Percentiles rank a stretch among this genome's conserved stretches.
Conservation (phyloP, 345 rosid species). For the Gossypium raimondii region DNA sequence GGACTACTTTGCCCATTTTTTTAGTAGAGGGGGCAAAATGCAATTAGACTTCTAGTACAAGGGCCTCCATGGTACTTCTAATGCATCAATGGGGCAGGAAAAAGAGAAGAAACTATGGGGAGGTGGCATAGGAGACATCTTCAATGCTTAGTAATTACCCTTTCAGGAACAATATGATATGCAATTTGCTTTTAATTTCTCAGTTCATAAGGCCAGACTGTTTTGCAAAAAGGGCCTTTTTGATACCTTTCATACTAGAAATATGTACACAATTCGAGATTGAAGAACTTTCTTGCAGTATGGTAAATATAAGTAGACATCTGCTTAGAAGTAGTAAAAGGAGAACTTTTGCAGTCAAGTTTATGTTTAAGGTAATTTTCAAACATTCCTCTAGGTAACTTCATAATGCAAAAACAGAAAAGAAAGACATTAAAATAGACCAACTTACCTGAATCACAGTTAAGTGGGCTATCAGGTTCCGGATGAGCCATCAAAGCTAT, state of each 20-base stretch:
- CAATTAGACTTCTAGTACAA: no score
- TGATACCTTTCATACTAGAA: neutral
- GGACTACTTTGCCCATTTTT: no score
- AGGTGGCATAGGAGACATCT: neutral
- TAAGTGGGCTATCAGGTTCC: conserved; percentile 93
- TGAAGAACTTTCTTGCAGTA: neutral
- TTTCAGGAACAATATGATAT: neutral
- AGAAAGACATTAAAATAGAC: conserved; percentile 3
- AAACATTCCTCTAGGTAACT: neutral
- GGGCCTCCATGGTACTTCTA: no score
- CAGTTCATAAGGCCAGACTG: neutral
- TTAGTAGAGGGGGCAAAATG: no score
- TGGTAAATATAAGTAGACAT: neutral
- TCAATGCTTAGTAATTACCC: neutral
- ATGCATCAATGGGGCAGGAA: neutral
- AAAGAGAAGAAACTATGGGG: neutral
- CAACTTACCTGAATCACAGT: conserved; percentile 85
- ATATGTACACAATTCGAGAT: neutral
- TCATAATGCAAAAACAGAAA: neutral
- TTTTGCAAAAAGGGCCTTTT: neutral
- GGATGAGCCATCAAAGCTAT: conserved; percentile 99
- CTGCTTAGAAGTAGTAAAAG: neutral
- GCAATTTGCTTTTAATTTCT: neutral
- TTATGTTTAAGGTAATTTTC: neutral
- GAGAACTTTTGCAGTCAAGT: neutral